Base-by-base conservation (phyloP, 805 yeast genomes). In the Metschnikowia arizonensis region DNA sequence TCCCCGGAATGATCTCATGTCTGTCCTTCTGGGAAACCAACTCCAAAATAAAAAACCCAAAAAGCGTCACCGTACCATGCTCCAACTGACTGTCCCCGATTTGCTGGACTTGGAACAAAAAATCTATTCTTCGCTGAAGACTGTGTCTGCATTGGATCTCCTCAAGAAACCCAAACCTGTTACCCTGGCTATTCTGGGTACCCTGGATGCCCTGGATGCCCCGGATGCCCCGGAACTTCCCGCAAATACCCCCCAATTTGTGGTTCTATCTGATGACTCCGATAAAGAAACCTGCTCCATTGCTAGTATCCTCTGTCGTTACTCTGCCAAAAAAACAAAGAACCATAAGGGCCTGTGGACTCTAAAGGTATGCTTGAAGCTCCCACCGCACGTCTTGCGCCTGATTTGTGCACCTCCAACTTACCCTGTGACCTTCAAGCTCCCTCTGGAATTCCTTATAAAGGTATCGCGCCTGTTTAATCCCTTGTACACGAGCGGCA, bases 21-120 rank as follows among this genome's bases (percentile, higher is more conserved):
- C 54, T 21, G 47, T 54, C 7, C 43, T 54, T 45, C 54, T n/a
- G 57, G 57, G 8, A 39, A 46, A 18, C 56, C 51, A 34, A 34
- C 46, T 33, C 25, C n/a, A 9, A 19, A 23, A 25, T 32, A 47
- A 35, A 33, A 50, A 37, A 19, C 12, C 35, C 25, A 48, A 36
- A 18, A 35, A 33, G 24, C 26, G 17, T n/a, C 32, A n/a, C 9
- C 32, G 32, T 9, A 14, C 9, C 21, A 11, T 4, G 17, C 11
- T 14, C 15, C n/a, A 9, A 21, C 40, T 24, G 24, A 15, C 35
- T 3, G 23, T 1, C 3, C 33, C 25, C 11, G 40, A 26, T 8
- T 26, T 38, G 28, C 26, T 18, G 33, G 53, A 44, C 2, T 43
- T 52, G 18, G 56, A 50, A 33, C 38, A 36, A 14, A 46, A 42